A percentile compares a stretch with the other conserved stretches of the same genome.
These are phyloP conservation scores for Aspergillus sojae DNA, from an alignment of 2,329 filamentous ascomycete genomes.

Conservation along the genomic window DNA sequence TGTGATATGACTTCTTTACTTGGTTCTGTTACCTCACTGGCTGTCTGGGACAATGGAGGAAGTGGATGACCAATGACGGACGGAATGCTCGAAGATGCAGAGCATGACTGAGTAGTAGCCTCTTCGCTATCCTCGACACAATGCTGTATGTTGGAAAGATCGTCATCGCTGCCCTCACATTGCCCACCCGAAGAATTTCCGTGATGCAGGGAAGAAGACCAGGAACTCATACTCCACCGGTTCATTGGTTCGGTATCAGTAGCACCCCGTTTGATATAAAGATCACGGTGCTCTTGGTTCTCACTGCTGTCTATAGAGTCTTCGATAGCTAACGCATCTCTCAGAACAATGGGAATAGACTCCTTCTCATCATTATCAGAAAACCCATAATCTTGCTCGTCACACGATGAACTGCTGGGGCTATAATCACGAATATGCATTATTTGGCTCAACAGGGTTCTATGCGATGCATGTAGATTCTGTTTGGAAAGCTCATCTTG, in stretches of 20 bases:
- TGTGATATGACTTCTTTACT: constrained; percentile 35
- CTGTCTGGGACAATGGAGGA: neutral
- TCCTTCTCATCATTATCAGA: constrained; percentile 56
- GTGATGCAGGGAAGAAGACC: constrained; percentile 46
- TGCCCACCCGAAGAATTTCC: constrained; percentile 37
- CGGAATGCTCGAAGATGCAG: constrained; percentile 34
- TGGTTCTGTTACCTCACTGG: constrained; percentile 5
- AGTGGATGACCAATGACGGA: constrained; percentile 41
- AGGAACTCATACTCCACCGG: constrained; percentile 50
- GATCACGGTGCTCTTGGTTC: constrained; percentile 31
- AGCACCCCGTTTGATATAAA: constrained; percentile 23
- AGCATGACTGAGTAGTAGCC: constrained; percentile 39
- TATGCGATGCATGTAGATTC: constrained; percentile 35
- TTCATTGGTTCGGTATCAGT: constrained; percentile 29
- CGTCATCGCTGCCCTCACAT: constrained; percentile 41
- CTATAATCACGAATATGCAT: constrained; percentile 52
- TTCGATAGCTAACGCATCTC: constrained; percentile 47
- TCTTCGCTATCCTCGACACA: constrained; percentile 30
- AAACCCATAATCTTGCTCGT: constrained; percentile 39
- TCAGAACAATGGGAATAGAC: constrained; percentile 60
- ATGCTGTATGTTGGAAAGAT: constrained; percentile 31
- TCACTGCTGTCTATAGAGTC: constrained; percentile 35
- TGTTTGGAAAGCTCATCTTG: constrained; percentile 59
- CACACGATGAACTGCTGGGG: constrained; percentile 44
- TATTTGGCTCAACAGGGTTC: constrained; percentile 52